Evolutionary conservation across 2,329 filamentous ascomycete species (phyloP), one percentile per base, ranked within the genome.

Genomic region (Graphilbum ipis-grandicollis): DNA sequence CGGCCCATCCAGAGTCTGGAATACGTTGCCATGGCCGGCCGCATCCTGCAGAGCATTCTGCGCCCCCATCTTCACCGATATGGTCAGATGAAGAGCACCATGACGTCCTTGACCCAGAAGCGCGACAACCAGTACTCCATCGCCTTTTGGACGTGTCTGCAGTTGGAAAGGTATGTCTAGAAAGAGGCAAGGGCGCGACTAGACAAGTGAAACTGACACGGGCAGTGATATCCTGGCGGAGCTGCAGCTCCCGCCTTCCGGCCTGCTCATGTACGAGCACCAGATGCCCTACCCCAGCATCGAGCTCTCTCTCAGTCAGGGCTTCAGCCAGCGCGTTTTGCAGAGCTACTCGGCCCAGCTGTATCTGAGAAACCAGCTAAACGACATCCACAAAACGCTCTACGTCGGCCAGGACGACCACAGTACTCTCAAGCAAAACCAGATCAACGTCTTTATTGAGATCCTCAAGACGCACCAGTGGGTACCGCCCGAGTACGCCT

Each of bases 81-180:
- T 39, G 56, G 56, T 8, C 56, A 52, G 39, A 50, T 64, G 36
- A 59, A 60, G 41, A 47, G 48, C 2, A 47, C 55, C 25, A 47
- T 47, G 14, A 44, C 9, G n/a, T 36, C 28, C 9, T 31, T 64
- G 22, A 56, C 55, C 29, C 63, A 60, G 29, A 55, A 52, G 39
- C 47, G 60, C 33, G 68, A 76, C 47, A 82, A 85, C 49, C 64
- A 78, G 39, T 63, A 79, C 26, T 63, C 79, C 13, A 68, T 92
- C 47, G 79, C 83, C 0, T 94, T 86, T 49, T 96, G 88, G 88
- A 90, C 86, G 8, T 93, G 83, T 52, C 61, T 94, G 43, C 88
- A 96, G 50, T 65, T 96, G 10, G 88, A 96, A 56, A 93, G 78
- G 79, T 83, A 55, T 46, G 56, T 34, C 17, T 29, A 19, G 22